Evolutionary conservation across 2,329 filamentous ascomycete species (phyloP).

Genomic region (Botryotinia narcissicola): DNA sequence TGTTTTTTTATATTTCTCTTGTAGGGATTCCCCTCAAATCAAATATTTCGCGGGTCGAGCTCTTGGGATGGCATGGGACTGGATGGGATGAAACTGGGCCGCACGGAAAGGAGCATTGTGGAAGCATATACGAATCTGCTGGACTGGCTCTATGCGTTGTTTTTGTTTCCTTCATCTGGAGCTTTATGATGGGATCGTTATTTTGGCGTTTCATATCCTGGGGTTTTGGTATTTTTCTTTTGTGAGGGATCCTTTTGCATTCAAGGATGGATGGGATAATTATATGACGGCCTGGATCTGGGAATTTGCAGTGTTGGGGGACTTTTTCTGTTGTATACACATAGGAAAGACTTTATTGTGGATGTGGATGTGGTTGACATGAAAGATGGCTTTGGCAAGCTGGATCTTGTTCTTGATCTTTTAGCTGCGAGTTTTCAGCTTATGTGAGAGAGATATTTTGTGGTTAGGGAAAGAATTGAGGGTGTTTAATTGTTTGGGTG

Average conservation of each 20-base stretch:
- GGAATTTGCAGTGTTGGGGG: background rate
- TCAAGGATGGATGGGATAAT: slow-evolving; percentile 4
- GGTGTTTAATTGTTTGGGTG: background rate
- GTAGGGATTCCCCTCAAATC: background rate
- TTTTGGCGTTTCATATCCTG: slow-evolving; percentile 9
- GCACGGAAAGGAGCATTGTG: slow-evolving; percentile 1
- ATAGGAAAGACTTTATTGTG: background rate
- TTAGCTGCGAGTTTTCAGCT: background rate
- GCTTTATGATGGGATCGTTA: background rate
- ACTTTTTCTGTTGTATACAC: background rate
- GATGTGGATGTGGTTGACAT: background rate
- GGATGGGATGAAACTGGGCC: slow-evolving; percentile 1
- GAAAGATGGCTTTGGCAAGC: background rate
- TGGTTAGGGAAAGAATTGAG: background rate
- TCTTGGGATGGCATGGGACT: slow-evolving; percentile 9
- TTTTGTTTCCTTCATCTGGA: slow-evolving; percentile 4
- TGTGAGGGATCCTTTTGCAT: background rate
- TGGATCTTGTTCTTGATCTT: background rate
- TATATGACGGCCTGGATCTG: slow-evolving; percentile 13
- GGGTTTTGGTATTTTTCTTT: background rate
- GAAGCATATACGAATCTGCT: slow-evolving; percentile 8
- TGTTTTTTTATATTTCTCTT: background rate
- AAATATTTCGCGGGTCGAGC: slow-evolving; percentile 14
- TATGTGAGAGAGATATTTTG: background rate
- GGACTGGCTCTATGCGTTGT: slow-evolving; percentile 7